A percentile compares a stretch with the other conserved stretches of the same genome.
phyloP scores from a whole-genome alignment of 1,139 yeast genomes.

The Debaryomyces coudertii region DNA sequence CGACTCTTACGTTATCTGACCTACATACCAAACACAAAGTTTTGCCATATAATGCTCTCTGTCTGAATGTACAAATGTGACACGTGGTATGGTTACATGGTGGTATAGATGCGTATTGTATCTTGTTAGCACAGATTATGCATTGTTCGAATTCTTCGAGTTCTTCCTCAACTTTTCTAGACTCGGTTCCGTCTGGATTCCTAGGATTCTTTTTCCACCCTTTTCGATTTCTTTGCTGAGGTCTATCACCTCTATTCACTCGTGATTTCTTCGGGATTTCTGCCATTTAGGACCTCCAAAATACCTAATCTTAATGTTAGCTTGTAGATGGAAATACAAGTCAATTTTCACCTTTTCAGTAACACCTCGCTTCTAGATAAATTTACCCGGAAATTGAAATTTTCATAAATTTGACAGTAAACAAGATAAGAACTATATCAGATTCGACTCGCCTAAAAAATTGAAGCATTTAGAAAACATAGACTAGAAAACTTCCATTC shows the following conservation, averaged over 20 bases:
- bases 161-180: constrained; percentile 31
- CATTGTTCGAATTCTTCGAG: constrained; percentile 51
- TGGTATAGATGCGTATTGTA: constrained; percentile 65
- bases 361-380: constrained; percentile 1
- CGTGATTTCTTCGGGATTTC: constrained; percentile 20
- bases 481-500: background rate
- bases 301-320: background rate
- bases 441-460: background rate
- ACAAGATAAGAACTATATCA: background rate
- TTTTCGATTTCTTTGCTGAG: constrained; percentile 6
- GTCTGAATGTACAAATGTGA: constrained; percentile 79
- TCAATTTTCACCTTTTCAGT: background rate
- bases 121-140: constrained; percentile 80
- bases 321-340: background rate
- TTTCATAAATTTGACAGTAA: constrained; percentile 4
- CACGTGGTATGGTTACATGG: constrained; percentile 89
- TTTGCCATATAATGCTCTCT: constrained; percentile 78
- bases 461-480: background rate
- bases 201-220: constrained; percentile 13
- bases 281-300: background rate
- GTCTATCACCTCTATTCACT: constrained; percentile 22
- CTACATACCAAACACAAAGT: constrained; percentile 81
- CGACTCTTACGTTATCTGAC: constrained; percentile 61
- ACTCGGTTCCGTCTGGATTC: constrained; percentile 12
- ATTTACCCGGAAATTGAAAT: constrained; percentile 7